Percentiles rank a stretch among this genome's conserved stretches.
phyloP scores from a whole-genome alignment of 176 grass and related monocot species.

The Oryza rufipogon region DNA sequence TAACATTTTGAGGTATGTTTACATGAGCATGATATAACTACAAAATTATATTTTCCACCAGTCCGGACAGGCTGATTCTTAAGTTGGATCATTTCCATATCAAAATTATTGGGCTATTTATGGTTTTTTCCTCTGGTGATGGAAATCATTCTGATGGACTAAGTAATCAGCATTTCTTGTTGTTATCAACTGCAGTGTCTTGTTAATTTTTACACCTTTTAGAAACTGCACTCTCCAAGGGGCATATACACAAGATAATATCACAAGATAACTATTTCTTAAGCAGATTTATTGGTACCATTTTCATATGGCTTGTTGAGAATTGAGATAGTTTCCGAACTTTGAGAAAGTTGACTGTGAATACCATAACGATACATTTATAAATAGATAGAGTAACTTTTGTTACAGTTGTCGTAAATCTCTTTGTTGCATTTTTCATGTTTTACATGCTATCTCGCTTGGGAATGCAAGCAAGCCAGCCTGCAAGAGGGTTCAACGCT shows the following conservation, averaged over 20 bases:
- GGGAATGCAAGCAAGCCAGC: too few species aligned
- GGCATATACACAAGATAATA: too few species aligned
- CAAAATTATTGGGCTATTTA: neutral
- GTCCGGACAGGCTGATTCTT: neutral
- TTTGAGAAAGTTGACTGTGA: too few species aligned
- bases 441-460: slow-evolving; percentile 3
- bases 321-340: too few species aligned
- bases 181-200: neutral
- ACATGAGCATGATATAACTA: neutral
- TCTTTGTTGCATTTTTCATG: neutral
- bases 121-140: slow-evolving; percentile 3
- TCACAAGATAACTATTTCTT: too few species aligned
- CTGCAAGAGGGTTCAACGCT: too few species aligned
- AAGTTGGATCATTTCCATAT: too few species aligned
- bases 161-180: neutral
- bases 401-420: neutral
- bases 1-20: slow-evolving; percentile 13
- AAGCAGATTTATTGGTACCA: too few species aligned
- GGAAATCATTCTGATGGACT: slow-evolving; percentile 4
- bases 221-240: too few species aligned
- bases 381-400: neutral
- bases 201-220: neutral
- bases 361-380: too few species aligned
- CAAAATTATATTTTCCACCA: neutral
- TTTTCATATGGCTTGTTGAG: too few species aligned